Conservation (phyloP, 2,329 filamentous ascomycete species). For the Xylaria sp. region DNA sequence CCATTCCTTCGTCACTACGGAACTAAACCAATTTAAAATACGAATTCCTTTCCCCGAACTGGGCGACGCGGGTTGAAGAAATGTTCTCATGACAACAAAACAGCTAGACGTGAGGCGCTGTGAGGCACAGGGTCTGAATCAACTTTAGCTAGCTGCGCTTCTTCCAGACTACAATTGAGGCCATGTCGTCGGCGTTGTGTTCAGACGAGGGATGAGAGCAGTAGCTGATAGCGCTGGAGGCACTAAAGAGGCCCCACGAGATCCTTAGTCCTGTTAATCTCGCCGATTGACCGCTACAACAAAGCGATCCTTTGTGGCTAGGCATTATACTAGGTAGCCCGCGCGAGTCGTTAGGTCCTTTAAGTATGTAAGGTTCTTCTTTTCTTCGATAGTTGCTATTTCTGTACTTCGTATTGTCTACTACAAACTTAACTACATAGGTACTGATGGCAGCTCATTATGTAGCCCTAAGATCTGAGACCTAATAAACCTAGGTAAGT, state of each 20-base stretch:
- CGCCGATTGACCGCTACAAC: constrained; percentile 6
- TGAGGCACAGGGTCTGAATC: neutral
- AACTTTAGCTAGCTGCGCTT: neutral
- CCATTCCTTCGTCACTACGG: constrained; percentile 2
- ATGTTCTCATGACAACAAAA: neutral
- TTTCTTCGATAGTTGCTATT: too few relatives aligned
- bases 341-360: neutral
- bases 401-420: too few relatives aligned
- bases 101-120: neutral
- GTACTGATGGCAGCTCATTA: too few relatives aligned
- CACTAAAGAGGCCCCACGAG: neutral
- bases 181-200: neutral
- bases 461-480: neutral
- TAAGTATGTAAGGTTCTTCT: too few relatives aligned
- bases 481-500: neutral
- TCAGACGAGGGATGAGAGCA: neutral
- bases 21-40: neutral
- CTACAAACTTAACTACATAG: too few relatives aligned
- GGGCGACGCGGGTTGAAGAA: neutral
- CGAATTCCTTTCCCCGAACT: neutral
- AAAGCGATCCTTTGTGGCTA: neutral
- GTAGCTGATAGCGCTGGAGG: neutral
- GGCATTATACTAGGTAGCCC: too few relatives aligned
- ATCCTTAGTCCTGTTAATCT: neutral
- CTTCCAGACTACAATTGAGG: neutral